phyloP scores from a whole-genome alignment of 2,329 filamentous ascomycete species.

The Dendryphion nanum region DNA sequence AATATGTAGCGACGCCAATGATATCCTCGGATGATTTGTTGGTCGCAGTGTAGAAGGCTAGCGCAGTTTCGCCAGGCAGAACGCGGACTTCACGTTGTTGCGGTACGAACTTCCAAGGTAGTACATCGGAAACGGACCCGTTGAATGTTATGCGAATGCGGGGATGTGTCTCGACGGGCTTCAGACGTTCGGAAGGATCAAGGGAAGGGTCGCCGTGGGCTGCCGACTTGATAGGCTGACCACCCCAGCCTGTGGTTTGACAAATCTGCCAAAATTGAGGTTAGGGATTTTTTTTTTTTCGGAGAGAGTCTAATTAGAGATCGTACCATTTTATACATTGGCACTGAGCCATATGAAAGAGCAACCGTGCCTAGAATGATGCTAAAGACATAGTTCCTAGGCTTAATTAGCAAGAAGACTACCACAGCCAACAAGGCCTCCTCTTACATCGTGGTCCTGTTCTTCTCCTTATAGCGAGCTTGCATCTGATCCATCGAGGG shows the following conservation, averaged over 20 bases:
- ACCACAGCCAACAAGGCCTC: not conserved
- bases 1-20: conserved; percentile 97
- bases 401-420: conserved; percentile 4
- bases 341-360: conserved; percentile 79
- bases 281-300: not conserved
- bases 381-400: conserved; percentile 71
- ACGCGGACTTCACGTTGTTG: conserved; percentile 97
- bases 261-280: conserved; percentile 59
- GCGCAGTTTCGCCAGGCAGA: conserved; percentile 89
- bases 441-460: conserved; percentile 62
- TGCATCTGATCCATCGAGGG: conserved; percentile 65
- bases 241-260: conserved; percentile 86
- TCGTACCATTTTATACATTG: conserved; percentile 79
- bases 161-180: conserved; percentile 75
- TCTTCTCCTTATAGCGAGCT: conserved; percentile 65
- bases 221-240: conserved; percentile 82
- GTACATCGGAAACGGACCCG: conserved; percentile 87
- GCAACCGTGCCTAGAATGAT: conserved; percentile 77
- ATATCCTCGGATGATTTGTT: conserved; percentile 90
- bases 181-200: conserved; percentile 73
- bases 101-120: conserved; percentile 96
- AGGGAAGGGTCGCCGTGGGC: conserved; percentile 58
- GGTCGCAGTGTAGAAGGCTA: conserved; percentile 96
- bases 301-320: too few relatives aligned
- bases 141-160: conserved; percentile 96